Base-by-base conservation (phyloP, 208 protist species). In the Wallacemonas sp. region DNA sequence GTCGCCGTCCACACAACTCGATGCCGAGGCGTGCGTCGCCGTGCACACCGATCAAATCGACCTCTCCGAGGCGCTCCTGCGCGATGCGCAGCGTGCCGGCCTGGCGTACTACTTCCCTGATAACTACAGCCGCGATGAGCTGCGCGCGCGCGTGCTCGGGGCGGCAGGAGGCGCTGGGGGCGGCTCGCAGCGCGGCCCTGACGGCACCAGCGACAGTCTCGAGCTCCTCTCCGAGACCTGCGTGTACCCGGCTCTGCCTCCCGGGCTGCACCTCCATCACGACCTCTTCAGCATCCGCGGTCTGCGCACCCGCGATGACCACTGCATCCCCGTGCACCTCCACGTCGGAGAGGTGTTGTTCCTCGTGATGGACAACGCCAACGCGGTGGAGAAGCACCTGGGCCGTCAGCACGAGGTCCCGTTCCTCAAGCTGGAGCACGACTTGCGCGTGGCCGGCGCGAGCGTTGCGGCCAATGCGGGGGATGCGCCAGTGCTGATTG, bases 41-140 rank as follows among this genome's bases (percentile, higher is more conserved):
- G 61, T 96, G 42, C 90, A 96, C 68, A 96, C 90, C 28, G 82
- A 91, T 61, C 90, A 96, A 71, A 70, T 96, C 33, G 63, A 87
- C 29, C 50, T 96, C 16, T 25, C 70, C 1, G 63, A 76, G 0
- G 57, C 61, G 7, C 67, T 92, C 20, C 45, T 96, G 12, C 69
- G 54, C 36, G 57, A 73, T n/a, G 81, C 77, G 2, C 83, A 90
- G 50, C 74, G 74, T 36, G 50, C 42, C 1, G 87, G 90, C 7
- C 26, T 92, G 7, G 79, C 77, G n/a, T 87, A 89, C 65, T 96
- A 89, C 70, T 89, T 96, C 57, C 74, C 83, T 0, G 90, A 92
- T 45, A 67, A 66, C 42, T 85, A 86, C 62, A 79, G 69, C 46
- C 25, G 29, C 5, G 62, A 54, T 57, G 49, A 49, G 26, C 42